Evolutionary conservation across 2,329 filamentous ascomycete genomes (phyloP), one percentile per base, ranked within the genome.

Genomic region (Diplodia sapinea): DNA sequence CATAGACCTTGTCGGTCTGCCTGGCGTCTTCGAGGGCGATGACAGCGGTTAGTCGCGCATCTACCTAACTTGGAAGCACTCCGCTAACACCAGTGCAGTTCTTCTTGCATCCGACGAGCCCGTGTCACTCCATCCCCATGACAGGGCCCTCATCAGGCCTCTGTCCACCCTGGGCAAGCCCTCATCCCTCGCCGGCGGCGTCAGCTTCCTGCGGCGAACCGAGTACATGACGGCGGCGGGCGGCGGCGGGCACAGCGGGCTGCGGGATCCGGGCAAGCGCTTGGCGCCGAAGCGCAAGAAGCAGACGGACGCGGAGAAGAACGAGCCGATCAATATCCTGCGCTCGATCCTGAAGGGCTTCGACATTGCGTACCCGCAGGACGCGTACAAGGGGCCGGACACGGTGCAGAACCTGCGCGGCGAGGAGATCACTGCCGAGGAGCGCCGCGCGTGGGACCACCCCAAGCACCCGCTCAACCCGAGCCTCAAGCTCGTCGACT

Each of bases 121-220:
- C 38, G 90, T 91, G 12, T 83, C 87, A 11, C 81, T 95, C 66
- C 93, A 97, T 73, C 91, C 94, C 8, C 89, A 91, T 74, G 95
- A 99, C 81, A 88, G 92, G 70, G 86, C 88, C 13, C 89, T 99
- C 64, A 87, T 99, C 69, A 88, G 93, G 76, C 91, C 93, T 6
- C 87, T 97, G 43, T 88, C 93, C 43, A 89, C 92, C 59, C 86
- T 99, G 26, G 93, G 93, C 73, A 96, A 97, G 79, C 89, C 90
- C 54, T 91, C 92, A 72, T 86, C 88, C 51, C 87, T 88, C 70
- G 91, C 92, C 70, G 85, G 90, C 20, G 89, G 90, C 70, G 93
- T 97, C 65, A 97, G 93, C 70, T 99, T 99, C 86, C 86, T 99
- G 72, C 92, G 95, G 68, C 89, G 94, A 74, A 98, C 95, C 67